phyloP scores from a whole-genome alignment of 108 stramenopile genomes.

The Mediolabrus comicus region DNA sequence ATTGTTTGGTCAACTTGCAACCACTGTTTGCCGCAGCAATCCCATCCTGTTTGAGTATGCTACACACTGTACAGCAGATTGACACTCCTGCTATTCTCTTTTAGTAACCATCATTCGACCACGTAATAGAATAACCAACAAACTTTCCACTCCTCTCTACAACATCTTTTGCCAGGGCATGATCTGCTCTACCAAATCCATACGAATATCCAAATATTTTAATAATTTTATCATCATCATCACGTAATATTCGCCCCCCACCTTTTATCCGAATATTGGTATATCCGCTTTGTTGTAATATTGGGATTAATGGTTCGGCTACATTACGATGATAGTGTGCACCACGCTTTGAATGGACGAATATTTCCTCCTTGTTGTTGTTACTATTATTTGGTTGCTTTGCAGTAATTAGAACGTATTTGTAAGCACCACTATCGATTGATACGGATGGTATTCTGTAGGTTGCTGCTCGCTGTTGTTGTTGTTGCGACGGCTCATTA shows the following conservation, averaged over 20 bases:
- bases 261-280: conserved; percentile 63
- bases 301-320: conserved; percentile 68
- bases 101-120: conserved; percentile 77
- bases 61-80: too few species aligned
- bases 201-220: conserved; percentile 79
- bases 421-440: conserved; percentile 73
- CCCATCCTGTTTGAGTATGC: too few species aligned
- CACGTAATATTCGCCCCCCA: conserved; percentile 67
- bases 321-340: conserved; percentile 80
- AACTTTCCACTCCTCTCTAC: conserved; percentile 58
- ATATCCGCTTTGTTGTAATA: conserved; percentile 59
- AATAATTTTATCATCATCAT: conserved; percentile 50
- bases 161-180: conserved; percentile 55
- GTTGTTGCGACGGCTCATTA: not conserved
- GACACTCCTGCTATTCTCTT: too few species aligned
- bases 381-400: conserved; percentile 17
- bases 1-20: too few species aligned
- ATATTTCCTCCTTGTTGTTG: conserved; percentile 23
- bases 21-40: too few species aligned
- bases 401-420: conserved; percentile 79
- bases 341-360: conserved; percentile 61
- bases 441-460: conserved; percentile 54
- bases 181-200: conserved; percentile 81
- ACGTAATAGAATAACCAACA: conserved; percentile 54
- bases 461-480: conserved; percentile 1